These are phyloP conservation scores for Naganishia vaughanmartiniae DNA, from an alignment of 768 basidiomycete genomes.

Conservation along the genomic window DNA sequence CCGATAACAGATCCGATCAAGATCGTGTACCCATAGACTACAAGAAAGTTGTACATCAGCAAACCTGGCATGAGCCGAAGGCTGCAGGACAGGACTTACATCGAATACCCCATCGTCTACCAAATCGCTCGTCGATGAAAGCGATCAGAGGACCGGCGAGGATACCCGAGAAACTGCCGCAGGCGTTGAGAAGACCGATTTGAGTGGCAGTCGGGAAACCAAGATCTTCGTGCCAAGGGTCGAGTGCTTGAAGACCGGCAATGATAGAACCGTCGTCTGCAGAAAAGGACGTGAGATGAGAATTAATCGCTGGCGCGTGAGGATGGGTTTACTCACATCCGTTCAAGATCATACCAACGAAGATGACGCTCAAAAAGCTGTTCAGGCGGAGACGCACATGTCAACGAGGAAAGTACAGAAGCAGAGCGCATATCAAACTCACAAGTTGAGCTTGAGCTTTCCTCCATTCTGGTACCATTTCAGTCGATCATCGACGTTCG, in stretches of 20 bases:
- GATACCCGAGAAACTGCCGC: conserved; percentile 48
- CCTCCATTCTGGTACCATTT: conserved; percentile 52
- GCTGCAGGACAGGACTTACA: conserved; percentile 40
- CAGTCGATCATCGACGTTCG: conserved; percentile 48
- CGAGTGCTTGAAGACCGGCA: conserved; percentile 51
- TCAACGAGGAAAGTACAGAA: not conserved
- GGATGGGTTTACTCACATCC: conserved; percentile 42
- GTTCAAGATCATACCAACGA: conserved; percentile 52
- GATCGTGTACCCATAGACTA: conserved; percentile 51
- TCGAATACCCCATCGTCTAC: conserved; percentile 52
- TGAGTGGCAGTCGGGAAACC: conserved; percentile 42
- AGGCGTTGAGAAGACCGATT: conserved; percentile 52
- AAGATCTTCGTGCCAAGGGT: conserved; percentile 51
- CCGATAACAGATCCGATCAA: conserved; percentile 51
- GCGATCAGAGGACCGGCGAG: conserved; percentile 51
- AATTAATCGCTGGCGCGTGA: not conserved
- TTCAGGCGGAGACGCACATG: not conserved
- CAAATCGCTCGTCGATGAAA: conserved; percentile 50
- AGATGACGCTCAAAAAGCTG: conserved; percentile 52
- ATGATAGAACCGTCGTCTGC: conserved; percentile 51
- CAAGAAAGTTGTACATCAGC: not conserved
- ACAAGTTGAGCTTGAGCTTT: conserved; percentile 53
- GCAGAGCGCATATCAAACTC: conserved; percentile 21
- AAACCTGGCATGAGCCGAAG: not conserved
- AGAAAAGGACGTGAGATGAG: not conserved